A percentile compares a stretch with the other conserved stretches of the same genome.
These are phyloP conservation scores for Colletotrichum tamarilloi DNA, from an alignment of 2,329 filamentous ascomycete genomes.

Conservation along the genomic window DNA sequence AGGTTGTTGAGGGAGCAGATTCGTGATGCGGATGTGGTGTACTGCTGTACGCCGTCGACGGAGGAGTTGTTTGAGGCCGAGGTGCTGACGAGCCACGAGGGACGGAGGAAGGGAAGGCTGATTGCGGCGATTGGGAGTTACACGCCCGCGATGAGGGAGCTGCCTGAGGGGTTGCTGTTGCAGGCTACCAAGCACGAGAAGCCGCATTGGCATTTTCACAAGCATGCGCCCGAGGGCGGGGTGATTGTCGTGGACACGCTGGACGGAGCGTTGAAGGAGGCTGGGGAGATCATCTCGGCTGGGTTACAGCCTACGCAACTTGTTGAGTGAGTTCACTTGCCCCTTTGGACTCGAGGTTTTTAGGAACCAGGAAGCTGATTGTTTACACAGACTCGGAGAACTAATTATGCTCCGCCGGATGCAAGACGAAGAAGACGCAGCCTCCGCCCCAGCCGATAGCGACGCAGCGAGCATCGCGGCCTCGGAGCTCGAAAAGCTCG, in stretches of 20 bases:
- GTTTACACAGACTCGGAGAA: slow-evolving; percentile 73
- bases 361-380: not conserved
- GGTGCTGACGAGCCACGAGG: slow-evolving; percentile 78
- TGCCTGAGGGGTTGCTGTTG: slow-evolving; percentile 80
- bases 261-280: slow-evolving; percentile 82
- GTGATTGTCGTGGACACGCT: slow-evolving; percentile 81
- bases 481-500: slow-evolving; percentile 50
- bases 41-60: slow-evolving; percentile 85
- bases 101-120: slow-evolving; percentile 75
- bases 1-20: slow-evolving; percentile 78
- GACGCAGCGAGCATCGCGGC: slow-evolving; percentile 44
- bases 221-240: slow-evolving; percentile 71
- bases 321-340: slow-evolving; percentile 70
- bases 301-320: slow-evolving; percentile 79
- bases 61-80: slow-evolving; percentile 79
- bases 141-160: slow-evolving; percentile 80
- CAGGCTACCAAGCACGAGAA: slow-evolving; percentile 65
- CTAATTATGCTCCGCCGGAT: slow-evolving; percentile 71
- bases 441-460: slow-evolving; percentile 43
- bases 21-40: slow-evolving; percentile 80
- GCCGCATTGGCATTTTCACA: slow-evolving; percentile 71
- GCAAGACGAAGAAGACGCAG: slow-evolving; percentile 50
- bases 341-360: too few relatives aligned
- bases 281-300: slow-evolving; percentile 87
- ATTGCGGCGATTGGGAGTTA: slow-evolving; percentile 79